A percentile compares a stretch with the other conserved stretches of the same genome.
These are phyloP conservation scores for Entomortierella chlamydospora DNA, from an alignment of 192 early-diverging fungal genomes.

Conservation along the genomic window DNA sequence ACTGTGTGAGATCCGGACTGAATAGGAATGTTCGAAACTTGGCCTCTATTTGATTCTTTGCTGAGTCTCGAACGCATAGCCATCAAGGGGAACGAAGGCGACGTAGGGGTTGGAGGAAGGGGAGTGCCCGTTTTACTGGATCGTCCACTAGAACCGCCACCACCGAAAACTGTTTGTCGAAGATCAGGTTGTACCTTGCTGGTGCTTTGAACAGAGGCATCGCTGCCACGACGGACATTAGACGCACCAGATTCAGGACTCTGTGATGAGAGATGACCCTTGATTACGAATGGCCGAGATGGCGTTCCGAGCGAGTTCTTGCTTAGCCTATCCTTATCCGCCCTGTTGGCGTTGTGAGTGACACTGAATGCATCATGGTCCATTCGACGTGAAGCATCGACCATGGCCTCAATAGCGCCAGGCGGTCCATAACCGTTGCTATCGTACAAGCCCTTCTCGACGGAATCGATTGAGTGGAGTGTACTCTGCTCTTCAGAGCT, in stretches of 20 bases:
- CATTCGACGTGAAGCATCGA: slow-evolving; percentile 16
- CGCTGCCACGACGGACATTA: slow-evolving; percentile 17
- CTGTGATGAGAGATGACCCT: not conserved
- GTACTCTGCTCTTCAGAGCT: slow-evolving; percentile 31
- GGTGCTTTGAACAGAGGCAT: not conserved
- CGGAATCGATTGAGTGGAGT: slow-evolving; percentile 25
- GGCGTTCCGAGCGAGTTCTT: slow-evolving; percentile 1
- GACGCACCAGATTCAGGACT: not conserved
- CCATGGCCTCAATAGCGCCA: not conserved
- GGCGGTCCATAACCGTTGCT: not conserved
- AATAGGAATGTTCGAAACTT: too few species aligned
- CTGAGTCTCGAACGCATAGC: not conserved
- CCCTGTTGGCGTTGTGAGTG: slow-evolving; percentile 15
- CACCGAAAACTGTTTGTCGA: slow-evolving; percentile 21
- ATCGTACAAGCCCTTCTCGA: slow-evolving; percentile 16
- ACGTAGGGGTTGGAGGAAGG: slow-evolving; percentile 1
- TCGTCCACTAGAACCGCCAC: too few species aligned
- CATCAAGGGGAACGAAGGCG: slow-evolving; percentile 20
- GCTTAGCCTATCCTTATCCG: slow-evolving; percentile 8
- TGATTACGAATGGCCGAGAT: slow-evolving; percentile 9
- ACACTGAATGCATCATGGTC: slow-evolving; percentile 15
- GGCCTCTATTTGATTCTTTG: not conserved
- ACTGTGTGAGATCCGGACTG: too few species aligned
- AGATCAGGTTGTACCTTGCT: slow-evolving; percentile 16
- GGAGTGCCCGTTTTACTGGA: not conserved